A percentile compares a stretch with the other conserved stretches of the same genome.
Conservation (phyloP, 257 asterid genomes). For the Orobanche coerulescens region DNA sequence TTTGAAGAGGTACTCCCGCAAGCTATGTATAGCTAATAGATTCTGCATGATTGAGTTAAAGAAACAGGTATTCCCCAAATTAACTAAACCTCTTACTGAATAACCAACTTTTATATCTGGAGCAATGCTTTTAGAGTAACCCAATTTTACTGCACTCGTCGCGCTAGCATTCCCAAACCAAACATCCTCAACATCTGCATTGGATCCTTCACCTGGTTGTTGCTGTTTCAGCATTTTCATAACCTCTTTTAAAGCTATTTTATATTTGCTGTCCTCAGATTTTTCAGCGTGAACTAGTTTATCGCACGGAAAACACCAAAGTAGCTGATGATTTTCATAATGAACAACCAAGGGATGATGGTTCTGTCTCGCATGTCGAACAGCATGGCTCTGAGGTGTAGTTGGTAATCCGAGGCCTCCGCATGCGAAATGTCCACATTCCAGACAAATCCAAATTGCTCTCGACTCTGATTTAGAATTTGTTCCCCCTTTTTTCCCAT, state of each 20-base stretch:
- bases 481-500: constrained; percentile 53
- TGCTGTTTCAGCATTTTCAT: constrained; percentile 46
- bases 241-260: constrained; percentile 46
- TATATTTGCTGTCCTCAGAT: constrained; percentile 42
- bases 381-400: constrained; percentile 71
- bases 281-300: constrained; percentile 41
- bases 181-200: constrained; percentile 60
- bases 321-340: constrained; percentile 54
- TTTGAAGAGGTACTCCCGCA: constrained; percentile 48
- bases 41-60: constrained; percentile 82
- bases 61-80: constrained; percentile 95
- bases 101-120: constrained; percentile 30
- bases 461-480: constrained; percentile 38
- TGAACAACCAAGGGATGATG: constrained; percentile 66
- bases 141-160: constrained; percentile 37
- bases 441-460: constrained; percentile 83
- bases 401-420: constrained; percentile 86
- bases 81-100: constrained; percentile 63
- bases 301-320: constrained; percentile 68
- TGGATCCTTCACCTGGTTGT: constrained; percentile 34
- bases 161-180: constrained; percentile 67
- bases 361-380: constrained; percentile 59
- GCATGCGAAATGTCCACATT: constrained; percentile 73
- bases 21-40: constrained; percentile 48
- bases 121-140: constrained; percentile 24